A percentile compares a stretch with the other conserved stretches of the same genome.
Evolutionary conservation across 345 rosid species (phyloP).

Genomic region (Eucalyptus cloeziana): DNA sequence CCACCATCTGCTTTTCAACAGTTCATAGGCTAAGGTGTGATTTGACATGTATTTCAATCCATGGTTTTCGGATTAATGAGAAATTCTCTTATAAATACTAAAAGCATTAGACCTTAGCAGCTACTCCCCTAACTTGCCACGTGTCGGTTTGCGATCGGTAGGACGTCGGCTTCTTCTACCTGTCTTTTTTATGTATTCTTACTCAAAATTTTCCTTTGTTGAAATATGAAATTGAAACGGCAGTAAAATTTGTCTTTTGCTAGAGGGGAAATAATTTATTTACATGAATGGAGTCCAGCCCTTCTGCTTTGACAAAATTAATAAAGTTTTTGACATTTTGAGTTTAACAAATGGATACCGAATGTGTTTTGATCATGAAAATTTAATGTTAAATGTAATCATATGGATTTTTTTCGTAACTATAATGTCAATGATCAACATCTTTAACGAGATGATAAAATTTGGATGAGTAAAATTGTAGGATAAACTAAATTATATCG

Average conservation of each 20-base stretch:
- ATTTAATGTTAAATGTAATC: neutral
- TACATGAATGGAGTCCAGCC: neutral
- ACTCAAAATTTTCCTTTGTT: rapidly evolving
- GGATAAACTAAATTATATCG: neutral
- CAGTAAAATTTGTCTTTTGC: neutral
- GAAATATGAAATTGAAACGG: neutral
- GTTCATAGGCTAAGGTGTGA: neutral
- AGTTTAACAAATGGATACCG: rapidly evolving
- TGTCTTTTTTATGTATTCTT: neutral
- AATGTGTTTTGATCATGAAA: neutral
- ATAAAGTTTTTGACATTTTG: neutral
- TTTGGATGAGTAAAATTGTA: neutral
- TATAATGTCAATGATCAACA: neutral
- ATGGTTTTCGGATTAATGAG: neutral
- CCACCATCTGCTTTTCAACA: neutral
- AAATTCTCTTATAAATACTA: neutral
- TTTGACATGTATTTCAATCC: neutral
- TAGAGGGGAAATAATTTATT: neutral
- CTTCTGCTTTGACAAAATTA: neutral
- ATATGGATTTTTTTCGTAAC: rapidly evolving
- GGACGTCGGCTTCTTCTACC: rapidly evolving
- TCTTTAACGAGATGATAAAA: rapidly evolving
- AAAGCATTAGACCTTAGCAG: neutral
- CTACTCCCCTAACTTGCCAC: neutral
- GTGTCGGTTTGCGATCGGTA: rapidly evolving